These are phyloP conservation scores for Delonix regia DNA, from an alignment of 306 rosid genomes.

Conservation along the genomic window DNA sequence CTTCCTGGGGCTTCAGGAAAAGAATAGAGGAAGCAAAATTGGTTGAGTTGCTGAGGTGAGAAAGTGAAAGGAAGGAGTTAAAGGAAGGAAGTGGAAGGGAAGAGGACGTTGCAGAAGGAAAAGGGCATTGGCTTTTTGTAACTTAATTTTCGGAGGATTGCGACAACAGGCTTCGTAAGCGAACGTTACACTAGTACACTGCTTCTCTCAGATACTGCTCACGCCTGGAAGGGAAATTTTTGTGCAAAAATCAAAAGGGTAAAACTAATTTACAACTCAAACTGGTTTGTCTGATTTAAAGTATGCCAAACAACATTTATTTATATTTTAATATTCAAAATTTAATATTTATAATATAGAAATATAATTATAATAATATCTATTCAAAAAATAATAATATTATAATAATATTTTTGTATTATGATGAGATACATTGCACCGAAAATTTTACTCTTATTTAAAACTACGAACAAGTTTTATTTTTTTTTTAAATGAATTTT, in stretches of 20 bases:
- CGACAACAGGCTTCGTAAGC: constrained; percentile 11
- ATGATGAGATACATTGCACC: too few relatives aligned
- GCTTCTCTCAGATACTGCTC: constrained; percentile 8
- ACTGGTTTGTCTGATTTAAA: too few relatives aligned
- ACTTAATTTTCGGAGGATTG: neutral
- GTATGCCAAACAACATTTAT: too few relatives aligned
- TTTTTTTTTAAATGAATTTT: too few relatives aligned
- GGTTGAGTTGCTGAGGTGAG: constrained; percentile 9
- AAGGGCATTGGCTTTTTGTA: constrained; percentile 40
- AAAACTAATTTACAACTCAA: too few relatives aligned
- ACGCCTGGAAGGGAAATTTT: neutral
- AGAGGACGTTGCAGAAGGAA: constrained; percentile 44
- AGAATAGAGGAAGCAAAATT: neutral
- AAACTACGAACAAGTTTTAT: too few relatives aligned
- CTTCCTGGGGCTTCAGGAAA: neutral
- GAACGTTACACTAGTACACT: constrained; percentile 30
- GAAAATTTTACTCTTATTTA: too few relatives aligned
- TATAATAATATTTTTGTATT: too few relatives aligned
- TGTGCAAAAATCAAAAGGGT: neutral
- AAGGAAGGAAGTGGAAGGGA: constrained; percentile 9
- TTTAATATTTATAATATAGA: too few relatives aligned
- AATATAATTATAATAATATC: too few relatives aligned
- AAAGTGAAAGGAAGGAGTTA: constrained; percentile 22
- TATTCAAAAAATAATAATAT: too few relatives aligned
- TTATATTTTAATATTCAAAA: too few relatives aligned